Evolutionary conservation across 1,139 yeast species (phyloP), one percentile per base, ranked within the genome.

Genomic region (Eremothecium cymbalariae): DNA sequence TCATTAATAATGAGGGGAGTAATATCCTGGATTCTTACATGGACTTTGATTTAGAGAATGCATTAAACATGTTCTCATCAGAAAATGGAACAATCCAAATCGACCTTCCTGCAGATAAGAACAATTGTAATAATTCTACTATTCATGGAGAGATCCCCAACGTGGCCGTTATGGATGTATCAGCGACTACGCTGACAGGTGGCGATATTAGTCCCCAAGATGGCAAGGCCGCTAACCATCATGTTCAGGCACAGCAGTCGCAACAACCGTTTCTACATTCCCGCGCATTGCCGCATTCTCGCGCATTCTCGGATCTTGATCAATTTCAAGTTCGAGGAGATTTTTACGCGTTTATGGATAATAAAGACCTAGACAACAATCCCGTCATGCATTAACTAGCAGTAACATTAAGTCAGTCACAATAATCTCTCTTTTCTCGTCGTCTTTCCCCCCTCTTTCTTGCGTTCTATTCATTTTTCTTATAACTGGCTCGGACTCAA

Each of bases 41-140:
- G 37, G 53, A 49, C 20, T 46, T 51, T 33, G 51, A 50, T 37
- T 43, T 49, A 26, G 54, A 45, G 19, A 48, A 46, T 32, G 42
- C 50, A 12, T 14, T 27, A 8, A 27, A 19, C 4, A 16, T 27
- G n/a, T 18, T 27, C 9, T 27, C 21, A 9, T n/a, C 21, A 11
- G 30, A 27, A 27, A 25, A 25, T 6, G 28, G 13, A 12, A 6
- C 13, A 25, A 4, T 15, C 24, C 13, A 13, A 11, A 11, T 21
- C 13, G 24, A 25, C 15, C 15, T 6, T n/a, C n/a, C 16, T 6
- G 15, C 16, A 5, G 28, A 25, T 12, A 14, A 14, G 15, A 25
- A 13, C 15, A 4, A 9, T 4, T n/a, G 15, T n/a, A 12, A 13
- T 25, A 12, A 12, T 12, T 9, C 15, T 25, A 25, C 9, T n/a